A percentile compares a stretch with the other conserved stretches of the same genome.
These are phyloP conservation scores for Melaleuca alternifolia DNA, from an alignment of 345 rosid species.

Conservation along the genomic window DNA sequence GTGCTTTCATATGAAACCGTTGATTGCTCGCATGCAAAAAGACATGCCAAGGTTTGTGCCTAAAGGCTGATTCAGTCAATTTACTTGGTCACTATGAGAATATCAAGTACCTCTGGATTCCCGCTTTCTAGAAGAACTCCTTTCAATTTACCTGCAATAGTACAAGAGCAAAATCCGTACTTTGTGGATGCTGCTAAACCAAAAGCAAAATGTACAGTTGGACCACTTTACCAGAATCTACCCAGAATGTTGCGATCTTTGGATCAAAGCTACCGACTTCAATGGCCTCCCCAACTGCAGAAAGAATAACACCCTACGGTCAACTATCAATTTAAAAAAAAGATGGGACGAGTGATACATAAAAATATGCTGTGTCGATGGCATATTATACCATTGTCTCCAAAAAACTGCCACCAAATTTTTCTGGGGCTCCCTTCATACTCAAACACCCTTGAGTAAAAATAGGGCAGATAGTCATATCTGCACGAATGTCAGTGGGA, in stretches of 20 bases:
- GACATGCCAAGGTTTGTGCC: background rate
- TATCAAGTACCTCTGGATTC: conserved; percentile 63
- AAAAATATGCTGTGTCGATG: background rate
- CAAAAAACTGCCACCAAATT: conserved; percentile 94
- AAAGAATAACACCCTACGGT: conserved; percentile 1
- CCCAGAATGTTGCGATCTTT: conserved; percentile 90
- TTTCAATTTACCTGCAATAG: conserved; percentile 65
- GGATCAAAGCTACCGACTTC: conserved; percentile 90
- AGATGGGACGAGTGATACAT: background rate
- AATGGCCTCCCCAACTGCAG: conserved; percentile 79
- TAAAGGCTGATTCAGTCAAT: background rate
- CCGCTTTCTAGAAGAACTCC: conserved; percentile 97
- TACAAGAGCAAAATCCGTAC: background rate
- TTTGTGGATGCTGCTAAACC: background rate
- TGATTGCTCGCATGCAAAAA: background rate
- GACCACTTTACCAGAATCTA: conserved; percentile 58
- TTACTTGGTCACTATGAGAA: background rate
- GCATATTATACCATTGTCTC: conserved; percentile 65
- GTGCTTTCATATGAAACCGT: background rate
- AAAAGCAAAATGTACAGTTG: background rate
- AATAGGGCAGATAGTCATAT: conserved; percentile 86
- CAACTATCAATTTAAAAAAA: background rate
- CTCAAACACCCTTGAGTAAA: conserved; percentile 88
- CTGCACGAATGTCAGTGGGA: conserved; percentile 18
- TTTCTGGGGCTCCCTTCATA: conserved; percentile 88